Evolutionary conservation across 164 flowering plant species (phyloP).

Genomic region (Vitis amurensis): DNA sequence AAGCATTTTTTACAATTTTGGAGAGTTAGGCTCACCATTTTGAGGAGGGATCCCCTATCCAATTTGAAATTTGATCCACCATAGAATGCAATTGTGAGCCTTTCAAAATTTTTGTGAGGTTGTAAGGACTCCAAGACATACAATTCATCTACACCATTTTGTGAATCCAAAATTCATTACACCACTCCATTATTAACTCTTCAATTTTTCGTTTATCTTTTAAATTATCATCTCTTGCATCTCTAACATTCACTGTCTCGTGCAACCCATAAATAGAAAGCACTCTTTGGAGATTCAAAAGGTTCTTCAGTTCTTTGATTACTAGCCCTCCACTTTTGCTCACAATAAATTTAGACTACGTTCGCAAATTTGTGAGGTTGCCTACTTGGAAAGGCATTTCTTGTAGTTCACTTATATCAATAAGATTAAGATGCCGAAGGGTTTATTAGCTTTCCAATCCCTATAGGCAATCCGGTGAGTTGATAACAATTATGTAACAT

Average conservation of each 20-base stretch:
- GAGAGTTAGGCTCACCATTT: not conserved
- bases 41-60: slow-evolving; percentile 14
- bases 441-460: slow-evolving; percentile 15
- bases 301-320: slow-evolving; percentile 6
- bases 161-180: not conserved
- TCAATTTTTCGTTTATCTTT: slow-evolving; percentile 9
- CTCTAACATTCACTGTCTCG: slow-evolving; percentile 6
- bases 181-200: slow-evolving; percentile 13
- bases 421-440: slow-evolving; percentile 22
- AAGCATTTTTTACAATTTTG: slow-evolving; percentile 5
- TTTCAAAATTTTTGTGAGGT: slow-evolving; percentile 14
- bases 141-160: not conserved
- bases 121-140: slow-evolving; percentile 5
- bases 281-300: not conserved
- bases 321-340: not conserved
- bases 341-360: slow-evolving; percentile 2
- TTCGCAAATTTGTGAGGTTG: slow-evolving; percentile 9
- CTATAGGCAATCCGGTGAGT: slow-evolving; percentile 14
- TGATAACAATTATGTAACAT: not conserved
- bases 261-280: slow-evolving; percentile 10
- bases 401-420: not conserved
- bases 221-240: slow-evolving; percentile 16
- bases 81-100: too few species aligned
- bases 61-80: too few species aligned
- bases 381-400: slow-evolving; percentile 18